Evolutionary conservation across 805 yeast species (phyloP).

Genomic region (Nakazawaea peltata): DNA sequence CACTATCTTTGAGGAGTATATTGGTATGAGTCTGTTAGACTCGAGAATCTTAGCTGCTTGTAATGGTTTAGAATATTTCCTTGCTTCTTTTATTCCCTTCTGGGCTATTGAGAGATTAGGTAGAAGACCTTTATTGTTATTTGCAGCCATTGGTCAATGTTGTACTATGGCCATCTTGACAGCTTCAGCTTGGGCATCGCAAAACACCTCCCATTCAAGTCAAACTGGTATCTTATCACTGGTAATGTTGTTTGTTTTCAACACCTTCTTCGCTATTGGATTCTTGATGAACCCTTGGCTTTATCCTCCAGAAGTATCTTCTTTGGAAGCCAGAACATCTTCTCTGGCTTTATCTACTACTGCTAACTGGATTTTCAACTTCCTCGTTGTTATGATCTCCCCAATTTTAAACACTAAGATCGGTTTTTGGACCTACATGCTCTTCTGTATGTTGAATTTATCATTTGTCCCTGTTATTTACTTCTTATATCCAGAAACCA

Average conservation of each 20-base stretch:
- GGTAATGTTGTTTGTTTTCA: slow-evolving; percentile 36
- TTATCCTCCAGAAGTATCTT: slow-evolving; percentile 52
- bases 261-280: slow-evolving; percentile 40
- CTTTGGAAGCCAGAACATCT: slow-evolving; percentile 44
- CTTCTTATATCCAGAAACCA: slow-evolving; percentile 37
- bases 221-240: slow-evolving; percentile 39
- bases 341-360: slow-evolving; percentile 35
- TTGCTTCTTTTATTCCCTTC: slow-evolving; percentile 32
- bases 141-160: slow-evolving; percentile 30
- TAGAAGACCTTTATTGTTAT: slow-evolving; percentile 27
- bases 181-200: slow-evolving; percentile 23
- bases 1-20: slow-evolving; percentile 38
- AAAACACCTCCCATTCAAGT: slow-evolving; percentile 15
- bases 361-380: slow-evolving; percentile 51
- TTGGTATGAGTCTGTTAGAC: slow-evolving; percentile 33
- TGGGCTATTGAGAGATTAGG: slow-evolving; percentile 37
- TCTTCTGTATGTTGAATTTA: slow-evolving; percentile 35
- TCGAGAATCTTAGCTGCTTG: slow-evolving; percentile 37
- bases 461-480: slow-evolving; percentile 22
- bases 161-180: slow-evolving; percentile 36
- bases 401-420: slow-evolving; percentile 34
- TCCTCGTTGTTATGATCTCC: slow-evolving; percentile 47
- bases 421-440: slow-evolving; percentile 31
- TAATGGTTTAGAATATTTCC: slow-evolving; percentile 30
- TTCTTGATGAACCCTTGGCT: slow-evolving; percentile 42